Evolutionary conservation across 257 asterid genomes (phyloP).

Genomic region (Agastache rugosa): DNA sequence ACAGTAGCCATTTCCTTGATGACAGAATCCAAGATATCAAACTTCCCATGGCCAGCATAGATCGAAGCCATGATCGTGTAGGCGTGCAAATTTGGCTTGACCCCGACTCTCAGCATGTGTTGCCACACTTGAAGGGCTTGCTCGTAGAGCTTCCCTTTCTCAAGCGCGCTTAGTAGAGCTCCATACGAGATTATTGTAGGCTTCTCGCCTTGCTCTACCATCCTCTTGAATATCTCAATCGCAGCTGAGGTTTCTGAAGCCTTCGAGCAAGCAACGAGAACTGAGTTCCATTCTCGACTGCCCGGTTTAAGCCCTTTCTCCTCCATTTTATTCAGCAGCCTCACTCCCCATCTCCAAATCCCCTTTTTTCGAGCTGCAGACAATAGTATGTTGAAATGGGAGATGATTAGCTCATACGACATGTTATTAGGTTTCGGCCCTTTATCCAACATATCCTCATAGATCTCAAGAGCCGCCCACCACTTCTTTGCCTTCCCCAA

Average conservation of each 20-base stretch:
- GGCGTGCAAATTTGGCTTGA: slow-evolving; percentile 74
- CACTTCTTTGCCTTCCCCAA: slow-evolving; percentile 95
- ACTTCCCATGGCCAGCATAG: slow-evolving; percentile 65
- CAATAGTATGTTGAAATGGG: slow-evolving; percentile 76
- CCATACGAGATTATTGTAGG: slow-evolving; percentile 89
- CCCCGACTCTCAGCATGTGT: slow-evolving; percentile 78
- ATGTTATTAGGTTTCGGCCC: slow-evolving; percentile 88
- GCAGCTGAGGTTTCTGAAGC: slow-evolving; percentile 89
- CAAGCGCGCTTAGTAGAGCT: slow-evolving; percentile 91
- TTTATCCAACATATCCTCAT: slow-evolving; percentile 82
- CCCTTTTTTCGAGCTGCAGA: slow-evolving; percentile 83
- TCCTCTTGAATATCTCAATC: slow-evolving; percentile 80
- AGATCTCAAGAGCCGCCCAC: slow-evolving; percentile 98
- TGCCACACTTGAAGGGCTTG: slow-evolving; percentile 89
- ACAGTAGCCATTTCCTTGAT: slow-evolving; percentile 62
- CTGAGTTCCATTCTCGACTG: slow-evolving; percentile 87
- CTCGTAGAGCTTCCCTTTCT: slow-evolving; percentile 87
- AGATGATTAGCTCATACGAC: slow-evolving; percentile 78
- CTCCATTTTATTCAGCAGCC: slow-evolving; percentile 86
- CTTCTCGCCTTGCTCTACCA: slow-evolving; percentile 85
- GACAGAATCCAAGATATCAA: slow-evolving; percentile 60
- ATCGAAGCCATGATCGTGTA: slow-evolving; percentile 94
- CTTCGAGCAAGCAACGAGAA: slow-evolving; percentile 88
- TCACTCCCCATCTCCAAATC: slow-evolving; percentile 94
- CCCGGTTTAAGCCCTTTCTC: slow-evolving; percentile 93